Percentiles rank a stretch among this genome's conserved stretches.
Conservation (phyloP, 2,329 filamentous ascomycete species). For the Periconia digitata region DNA sequence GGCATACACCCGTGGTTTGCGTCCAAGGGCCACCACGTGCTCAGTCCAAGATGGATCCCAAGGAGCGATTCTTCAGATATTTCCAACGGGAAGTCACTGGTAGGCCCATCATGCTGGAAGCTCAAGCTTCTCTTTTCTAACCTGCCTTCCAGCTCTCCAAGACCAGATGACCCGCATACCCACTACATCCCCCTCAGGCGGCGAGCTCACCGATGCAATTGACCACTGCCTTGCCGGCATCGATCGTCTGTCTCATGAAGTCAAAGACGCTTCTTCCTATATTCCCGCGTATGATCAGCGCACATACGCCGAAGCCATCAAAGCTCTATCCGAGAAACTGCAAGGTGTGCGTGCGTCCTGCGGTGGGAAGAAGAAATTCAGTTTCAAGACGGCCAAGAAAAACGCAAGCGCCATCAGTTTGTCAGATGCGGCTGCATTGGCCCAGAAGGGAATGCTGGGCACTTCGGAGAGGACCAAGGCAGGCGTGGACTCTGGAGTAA, state of each 20-base stretch:
- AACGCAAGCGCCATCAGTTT: conserved; percentile 58
- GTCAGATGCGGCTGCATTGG: conserved; percentile 58
- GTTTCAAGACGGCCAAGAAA: conserved; percentile 68
- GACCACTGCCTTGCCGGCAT: conserved; percentile 81
- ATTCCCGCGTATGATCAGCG: conserved; percentile 89
- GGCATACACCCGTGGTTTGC: too few relatives aligned
- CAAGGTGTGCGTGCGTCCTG: conserved; percentile 64
- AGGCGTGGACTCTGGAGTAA: conserved; percentile 14
- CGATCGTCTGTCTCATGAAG: conserved; percentile 76
- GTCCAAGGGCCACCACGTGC: too few relatives aligned
- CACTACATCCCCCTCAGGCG: conserved; percentile 63
- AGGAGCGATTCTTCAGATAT: conserved; percentile 81
- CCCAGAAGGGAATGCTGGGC: conserved; percentile 45
- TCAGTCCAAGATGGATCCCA: conserved; percentile 48
- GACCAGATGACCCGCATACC: conserved; percentile 71
- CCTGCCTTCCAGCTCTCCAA: conserved; percentile 65
- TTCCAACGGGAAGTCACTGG: conserved; percentile 76
- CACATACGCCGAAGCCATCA: conserved; percentile 76
- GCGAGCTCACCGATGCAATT: conserved; percentile 77
- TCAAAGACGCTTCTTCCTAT: conserved; percentile 79
- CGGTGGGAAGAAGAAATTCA: conserved; percentile 80
- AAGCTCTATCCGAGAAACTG: conserved; percentile 76
- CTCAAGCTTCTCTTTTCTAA: background rate
- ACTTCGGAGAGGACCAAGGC: background rate
- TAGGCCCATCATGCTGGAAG: conserved; percentile 41